phyloP scores from a whole-genome alignment of 177 flowering plant genomes.

The Telopea speciosissima region DNA sequence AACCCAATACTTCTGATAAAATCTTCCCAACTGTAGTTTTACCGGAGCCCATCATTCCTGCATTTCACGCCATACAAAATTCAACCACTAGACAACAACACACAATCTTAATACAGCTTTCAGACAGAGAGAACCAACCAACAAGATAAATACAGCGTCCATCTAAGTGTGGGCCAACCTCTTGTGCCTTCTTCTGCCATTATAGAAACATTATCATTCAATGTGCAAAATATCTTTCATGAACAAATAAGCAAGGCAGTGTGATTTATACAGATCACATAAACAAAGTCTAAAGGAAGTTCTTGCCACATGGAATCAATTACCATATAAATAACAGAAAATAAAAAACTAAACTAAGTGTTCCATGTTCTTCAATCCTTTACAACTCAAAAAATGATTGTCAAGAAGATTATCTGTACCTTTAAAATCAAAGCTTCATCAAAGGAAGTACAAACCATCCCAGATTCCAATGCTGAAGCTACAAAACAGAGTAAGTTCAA shows the following conservation, averaged over 20 bases:
- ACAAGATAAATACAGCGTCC: conserved; percentile 93
- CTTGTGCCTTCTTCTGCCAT: conserved; percentile 79
- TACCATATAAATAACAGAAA: neutral
- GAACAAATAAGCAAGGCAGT: neutral
- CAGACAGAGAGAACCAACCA: conserved; percentile 47
- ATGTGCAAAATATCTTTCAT: neutral
- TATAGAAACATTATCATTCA: conserved; percentile 14
- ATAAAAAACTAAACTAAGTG: no score
- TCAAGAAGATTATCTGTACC: conserved; percentile 33
- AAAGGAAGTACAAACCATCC: conserved; percentile 26
- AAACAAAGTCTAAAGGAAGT: neutral
- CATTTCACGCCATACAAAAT: conserved; percentile 13
- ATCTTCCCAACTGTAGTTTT: conserved; percentile 93
- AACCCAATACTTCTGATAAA: conserved; percentile 65
- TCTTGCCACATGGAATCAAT: neutral
- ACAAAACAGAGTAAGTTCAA: conserved; percentile 17
- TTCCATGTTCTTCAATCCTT: no score
- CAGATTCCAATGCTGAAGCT: conserved; percentile 50
- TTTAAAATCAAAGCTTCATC: conserved; percentile 54
- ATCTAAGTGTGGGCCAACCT: conserved; percentile 52
- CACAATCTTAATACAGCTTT: neutral
- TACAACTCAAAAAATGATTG: conserved; percentile 1
- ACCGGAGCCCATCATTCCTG: conserved; percentile 99
- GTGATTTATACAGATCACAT: neutral
- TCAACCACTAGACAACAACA: neutral